Percentiles rank a stretch among this genome's conserved stretches.
These are phyloP conservation scores for Malassezia pachydermatis DNA, from an alignment of 1,284 basidiomycete genomes.

Conservation along the genomic window DNA sequence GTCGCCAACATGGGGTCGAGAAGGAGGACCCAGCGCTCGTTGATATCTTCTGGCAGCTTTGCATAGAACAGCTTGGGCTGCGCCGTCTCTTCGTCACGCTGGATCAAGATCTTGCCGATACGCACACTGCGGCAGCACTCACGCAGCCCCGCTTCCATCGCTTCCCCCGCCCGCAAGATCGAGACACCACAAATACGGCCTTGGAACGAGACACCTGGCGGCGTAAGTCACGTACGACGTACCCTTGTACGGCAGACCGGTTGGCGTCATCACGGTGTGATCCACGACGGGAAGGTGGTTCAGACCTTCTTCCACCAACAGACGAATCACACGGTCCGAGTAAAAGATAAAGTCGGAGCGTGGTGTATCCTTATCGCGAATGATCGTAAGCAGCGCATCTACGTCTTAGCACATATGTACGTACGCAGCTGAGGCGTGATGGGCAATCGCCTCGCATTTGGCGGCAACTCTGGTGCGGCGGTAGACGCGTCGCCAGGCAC, in stretches of 20 bases:
- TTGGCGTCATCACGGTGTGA: constrained; percentile 37
- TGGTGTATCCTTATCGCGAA: constrained; percentile 54
- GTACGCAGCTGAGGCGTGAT: constrained; percentile 71
- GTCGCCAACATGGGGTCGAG: constrained; percentile 96
- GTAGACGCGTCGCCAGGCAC: not conserved
- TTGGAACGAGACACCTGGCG: constrained; percentile 38
- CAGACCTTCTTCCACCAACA: constrained; percentile 60
- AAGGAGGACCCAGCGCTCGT: constrained; percentile 77
- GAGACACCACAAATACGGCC: constrained; percentile 41
- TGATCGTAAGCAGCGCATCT: constrained; percentile 90
- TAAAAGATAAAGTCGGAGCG: constrained; percentile 96
- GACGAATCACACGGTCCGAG: constrained; percentile 59
- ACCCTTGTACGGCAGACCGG: constrained; percentile 61
- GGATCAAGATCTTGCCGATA: constrained; percentile 51
- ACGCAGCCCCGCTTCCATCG: constrained; percentile 60
- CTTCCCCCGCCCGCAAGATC: constrained; percentile 50
- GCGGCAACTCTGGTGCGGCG: constrained; percentile 52
- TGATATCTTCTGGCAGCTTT: constrained; percentile 86
- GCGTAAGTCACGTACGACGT: too few relatives aligned
- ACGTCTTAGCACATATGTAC: not conserved
- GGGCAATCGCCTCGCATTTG: constrained; percentile 71
- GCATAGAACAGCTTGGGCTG: constrained; percentile 51
- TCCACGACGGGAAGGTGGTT: constrained; percentile 68
- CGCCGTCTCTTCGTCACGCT: constrained; percentile 42
- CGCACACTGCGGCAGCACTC: constrained; percentile 63